These are phyloP conservation scores for Tranzscheliella williamsii DNA, from an alignment of 1,284 basidiomycete species.

Conservation along the genomic window DNA sequence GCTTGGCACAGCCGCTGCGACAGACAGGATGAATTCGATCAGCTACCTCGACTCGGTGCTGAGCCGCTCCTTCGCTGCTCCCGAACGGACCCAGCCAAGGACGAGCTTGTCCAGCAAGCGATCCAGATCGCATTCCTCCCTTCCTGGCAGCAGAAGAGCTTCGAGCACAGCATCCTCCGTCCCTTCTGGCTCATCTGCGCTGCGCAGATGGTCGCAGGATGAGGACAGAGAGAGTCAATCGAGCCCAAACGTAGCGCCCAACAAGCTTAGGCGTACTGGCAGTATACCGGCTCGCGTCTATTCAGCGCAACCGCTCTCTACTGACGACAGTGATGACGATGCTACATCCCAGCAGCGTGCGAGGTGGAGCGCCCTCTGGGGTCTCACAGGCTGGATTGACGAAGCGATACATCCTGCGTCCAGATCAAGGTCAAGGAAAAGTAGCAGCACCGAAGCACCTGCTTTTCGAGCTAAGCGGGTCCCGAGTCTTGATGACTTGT, in stretches of 20 bases:
- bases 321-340: conserved; percentile 21
- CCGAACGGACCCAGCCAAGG: conserved; percentile 14
- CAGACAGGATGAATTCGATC: conserved; percentile 52
- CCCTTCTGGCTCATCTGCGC: conserved; percentile 8
- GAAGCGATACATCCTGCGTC: conserved; percentile 30
- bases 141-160: conserved; percentile 21
- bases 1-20: too few relatives aligned
- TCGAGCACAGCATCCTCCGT: conserved; percentile 18
- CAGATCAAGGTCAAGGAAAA: conserved; percentile 11
- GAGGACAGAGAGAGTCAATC: conserved; percentile 2
- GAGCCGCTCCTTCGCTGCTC: conserved; percentile 34
- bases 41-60: conserved; percentile 52
- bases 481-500: conserved; percentile 23
- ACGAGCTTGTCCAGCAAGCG: conserved; percentile 13
- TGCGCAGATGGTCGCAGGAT: conserved; percentile 37
- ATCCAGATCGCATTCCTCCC: conserved; percentile 29
- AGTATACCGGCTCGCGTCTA: conserved; percentile 21
- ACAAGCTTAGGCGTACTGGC: conserved; percentile 22
- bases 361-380: conserved; percentile 34
- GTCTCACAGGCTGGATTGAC: conserved; percentile 32
- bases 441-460: conserved; percentile 12
- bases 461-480: conserved; percentile 12
- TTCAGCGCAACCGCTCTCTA: conserved; percentile 9
- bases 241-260: conserved; percentile 2
- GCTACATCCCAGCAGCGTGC: conserved; percentile 3